phyloP scores from a whole-genome alignment of 2,329 filamentous ascomycete species.

The Onygena corvina region DNA sequence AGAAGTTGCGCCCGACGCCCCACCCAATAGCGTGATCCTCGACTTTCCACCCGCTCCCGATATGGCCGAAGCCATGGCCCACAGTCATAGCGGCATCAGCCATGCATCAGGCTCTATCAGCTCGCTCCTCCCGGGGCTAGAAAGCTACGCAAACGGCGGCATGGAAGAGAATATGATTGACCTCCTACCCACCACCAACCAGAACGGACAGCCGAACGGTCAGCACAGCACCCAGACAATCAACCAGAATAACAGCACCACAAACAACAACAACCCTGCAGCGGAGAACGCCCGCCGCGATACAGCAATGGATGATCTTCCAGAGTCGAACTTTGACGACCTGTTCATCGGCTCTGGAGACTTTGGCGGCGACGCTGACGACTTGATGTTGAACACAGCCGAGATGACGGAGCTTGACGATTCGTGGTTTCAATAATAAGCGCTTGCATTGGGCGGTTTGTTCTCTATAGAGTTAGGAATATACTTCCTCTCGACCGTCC shows the following conservation, averaged over 20 bases:
- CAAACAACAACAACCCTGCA: slow-evolving; percentile 1
- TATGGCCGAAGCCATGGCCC: slow-evolving; percentile 8
- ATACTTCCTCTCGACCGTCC: background rate
- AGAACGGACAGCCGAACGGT: background rate
- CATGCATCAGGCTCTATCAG: slow-evolving; percentile 17
- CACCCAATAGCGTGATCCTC: background rate
- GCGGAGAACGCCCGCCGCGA: slow-evolving; percentile 15
- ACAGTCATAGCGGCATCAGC: slow-evolving; percentile 15
- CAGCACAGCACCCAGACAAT: slow-evolving; percentile 1
- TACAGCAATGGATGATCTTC: slow-evolving; percentile 22
- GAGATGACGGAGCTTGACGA: slow-evolving; percentile 33
- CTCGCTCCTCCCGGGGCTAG: slow-evolving; percentile 23
- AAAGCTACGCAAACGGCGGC: slow-evolving; percentile 24
- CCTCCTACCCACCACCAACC: slow-evolving; percentile 18
- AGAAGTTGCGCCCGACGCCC: background rate
- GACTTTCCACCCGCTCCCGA: slow-evolving; percentile 1
- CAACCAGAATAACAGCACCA: slow-evolving; percentile 6
- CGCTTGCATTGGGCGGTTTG: background rate
- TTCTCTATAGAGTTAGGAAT: background rate
- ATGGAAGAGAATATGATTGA: slow-evolving; percentile 31
- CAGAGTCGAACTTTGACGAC: slow-evolving; percentile 36
- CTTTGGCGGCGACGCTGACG: slow-evolving; percentile 25
- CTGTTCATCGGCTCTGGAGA: slow-evolving; percentile 33
- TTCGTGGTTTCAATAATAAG: slow-evolving; percentile 26
- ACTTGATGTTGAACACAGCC: slow-evolving; percentile 29